phyloP scores from a whole-genome alignment of 2,329 filamentous ascomycete species.

The Calonectria hawksworthii region DNA sequence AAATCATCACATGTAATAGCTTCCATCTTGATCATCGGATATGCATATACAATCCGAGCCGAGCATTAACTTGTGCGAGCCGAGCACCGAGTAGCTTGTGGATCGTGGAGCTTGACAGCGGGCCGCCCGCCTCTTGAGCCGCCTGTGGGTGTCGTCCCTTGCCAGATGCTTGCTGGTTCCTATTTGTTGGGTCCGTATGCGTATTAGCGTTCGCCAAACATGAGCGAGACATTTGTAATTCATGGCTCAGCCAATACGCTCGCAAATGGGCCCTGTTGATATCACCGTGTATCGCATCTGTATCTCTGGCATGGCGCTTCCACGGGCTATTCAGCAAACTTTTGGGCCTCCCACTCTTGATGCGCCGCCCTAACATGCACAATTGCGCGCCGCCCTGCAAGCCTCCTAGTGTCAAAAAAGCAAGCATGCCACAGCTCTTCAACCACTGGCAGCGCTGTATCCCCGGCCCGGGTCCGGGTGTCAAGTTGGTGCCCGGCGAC shows the following conservation, averaged over 20 bases:
- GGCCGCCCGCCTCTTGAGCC: constrained; percentile 38
- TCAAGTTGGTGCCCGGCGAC: neutral
- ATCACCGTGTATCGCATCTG: neutral
- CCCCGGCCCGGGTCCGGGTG: constrained; percentile 34
- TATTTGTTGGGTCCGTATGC: constrained; percentile 20
- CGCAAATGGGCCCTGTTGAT: constrained; percentile 5
- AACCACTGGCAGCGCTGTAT: neutral
- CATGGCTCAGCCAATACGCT: constrained; percentile 3
- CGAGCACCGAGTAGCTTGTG: constrained; percentile 18
- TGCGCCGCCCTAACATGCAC: constrained; percentile 10
- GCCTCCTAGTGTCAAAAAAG: constrained; percentile 14
- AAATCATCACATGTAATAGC: neutral
- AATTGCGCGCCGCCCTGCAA: constrained; percentile 16
- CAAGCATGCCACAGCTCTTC: constrained; percentile 6
- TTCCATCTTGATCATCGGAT: neutral
- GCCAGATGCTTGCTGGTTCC: constrained; percentile 24
- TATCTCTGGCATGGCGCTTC: neutral
- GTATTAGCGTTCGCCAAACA: constrained; percentile 18
- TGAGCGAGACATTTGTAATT: constrained; percentile 27
- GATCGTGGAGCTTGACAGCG: neutral
- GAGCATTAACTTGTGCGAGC: constrained; percentile 20
- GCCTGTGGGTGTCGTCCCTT: constrained; percentile 26
- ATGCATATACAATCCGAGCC: constrained; percentile 18
- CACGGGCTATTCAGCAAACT: neutral
- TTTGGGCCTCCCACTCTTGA: constrained; percentile 12